A percentile compares a stretch with the other conserved stretches of the same genome.
Conservation (phyloP, 306 rosid genomes). For the Canavalia gladiata region DNA sequence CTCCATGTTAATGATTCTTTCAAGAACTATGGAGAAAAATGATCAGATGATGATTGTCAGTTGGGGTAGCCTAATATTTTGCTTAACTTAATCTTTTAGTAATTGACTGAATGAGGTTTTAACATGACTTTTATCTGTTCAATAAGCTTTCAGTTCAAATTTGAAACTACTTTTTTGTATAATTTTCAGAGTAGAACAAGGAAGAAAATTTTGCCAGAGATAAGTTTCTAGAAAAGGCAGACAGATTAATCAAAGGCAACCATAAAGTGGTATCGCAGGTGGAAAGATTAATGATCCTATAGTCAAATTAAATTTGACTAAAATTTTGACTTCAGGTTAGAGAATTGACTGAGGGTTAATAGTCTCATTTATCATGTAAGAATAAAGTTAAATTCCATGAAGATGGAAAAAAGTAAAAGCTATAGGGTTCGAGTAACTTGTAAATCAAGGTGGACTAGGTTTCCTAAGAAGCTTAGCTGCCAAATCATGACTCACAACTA, state of each 20-base stretch:
- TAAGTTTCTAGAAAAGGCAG: conserved; percentile 18
- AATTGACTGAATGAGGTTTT: too few species aligned
- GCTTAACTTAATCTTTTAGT: background rate
- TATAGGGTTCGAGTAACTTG: background rate
- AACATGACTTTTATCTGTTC: background rate
- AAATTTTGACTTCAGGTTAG: background rate
- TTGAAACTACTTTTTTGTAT: background rate
- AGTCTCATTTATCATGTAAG: background rate
- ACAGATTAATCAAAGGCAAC: background rate
- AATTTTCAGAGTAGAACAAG: conserved; percentile 7
- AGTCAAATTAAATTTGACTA: conserved; percentile 17
- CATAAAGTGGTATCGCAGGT: background rate
- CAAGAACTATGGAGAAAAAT: conserved; percentile 13
- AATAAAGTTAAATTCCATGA: background rate
- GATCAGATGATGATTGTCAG: conserved; percentile 5
- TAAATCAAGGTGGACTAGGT: conserved; percentile 4
- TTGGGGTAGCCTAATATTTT: conserved; percentile 13
- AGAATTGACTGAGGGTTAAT: conserved; percentile 8
- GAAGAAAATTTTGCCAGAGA: conserved; percentile 20
- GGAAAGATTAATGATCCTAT: background rate
- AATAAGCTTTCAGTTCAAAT: conserved; percentile 15
- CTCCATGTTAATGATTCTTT: conserved; percentile 5
- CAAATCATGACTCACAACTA: conserved; percentile 26
- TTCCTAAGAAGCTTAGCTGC: conserved; percentile 10
- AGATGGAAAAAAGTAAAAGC: background rate